Conservation (phyloP, 257 asterid genomes). For the Nicotiana sylvestris region DNA sequence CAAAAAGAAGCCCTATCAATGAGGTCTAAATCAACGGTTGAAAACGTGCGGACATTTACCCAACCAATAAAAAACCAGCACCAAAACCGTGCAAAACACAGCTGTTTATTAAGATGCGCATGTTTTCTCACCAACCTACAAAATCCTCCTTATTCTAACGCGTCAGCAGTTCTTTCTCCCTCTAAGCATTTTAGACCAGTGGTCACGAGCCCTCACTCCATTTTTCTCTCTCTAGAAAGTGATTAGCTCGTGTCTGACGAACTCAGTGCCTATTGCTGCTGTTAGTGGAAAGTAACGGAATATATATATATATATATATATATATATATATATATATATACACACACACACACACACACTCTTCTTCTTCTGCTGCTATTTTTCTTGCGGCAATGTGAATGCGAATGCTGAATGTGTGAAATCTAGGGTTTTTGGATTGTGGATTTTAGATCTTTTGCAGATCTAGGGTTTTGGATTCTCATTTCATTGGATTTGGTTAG, state of each 20-base stretch:
- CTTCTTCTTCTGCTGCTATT: background rate
- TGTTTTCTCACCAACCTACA: background rate
- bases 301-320: too few species aligned
- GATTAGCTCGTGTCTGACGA: background rate
- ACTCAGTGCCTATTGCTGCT: background rate
- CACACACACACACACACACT: too few species aligned
- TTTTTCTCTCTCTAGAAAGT: background rate
- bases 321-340: too few species aligned
- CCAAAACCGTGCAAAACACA: background rate
- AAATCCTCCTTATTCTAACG: background rate
- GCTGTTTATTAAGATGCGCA: too few species aligned
- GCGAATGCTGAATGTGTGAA: background rate
- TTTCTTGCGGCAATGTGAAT: conserved; percentile 10
- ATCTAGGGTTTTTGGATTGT: conserved; percentile 9
- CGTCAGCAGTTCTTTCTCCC: background rate
- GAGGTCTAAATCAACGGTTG: background rate
- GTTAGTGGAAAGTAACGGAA: background rate
- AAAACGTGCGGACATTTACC: background rate
- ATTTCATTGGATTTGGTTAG: conserved; percentile 9
- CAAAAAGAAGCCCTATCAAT: background rate
- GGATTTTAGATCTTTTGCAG: conserved; percentile 55
- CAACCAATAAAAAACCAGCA: conserved; percentile 5
- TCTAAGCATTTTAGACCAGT: background rate
- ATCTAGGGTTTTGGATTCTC: conserved; percentile 44
- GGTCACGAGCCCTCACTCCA: background rate